Evolutionary conservation across 2,329 filamentous ascomycete species (phyloP).

Genomic region (Hymenoscyphus repandus): DNA sequence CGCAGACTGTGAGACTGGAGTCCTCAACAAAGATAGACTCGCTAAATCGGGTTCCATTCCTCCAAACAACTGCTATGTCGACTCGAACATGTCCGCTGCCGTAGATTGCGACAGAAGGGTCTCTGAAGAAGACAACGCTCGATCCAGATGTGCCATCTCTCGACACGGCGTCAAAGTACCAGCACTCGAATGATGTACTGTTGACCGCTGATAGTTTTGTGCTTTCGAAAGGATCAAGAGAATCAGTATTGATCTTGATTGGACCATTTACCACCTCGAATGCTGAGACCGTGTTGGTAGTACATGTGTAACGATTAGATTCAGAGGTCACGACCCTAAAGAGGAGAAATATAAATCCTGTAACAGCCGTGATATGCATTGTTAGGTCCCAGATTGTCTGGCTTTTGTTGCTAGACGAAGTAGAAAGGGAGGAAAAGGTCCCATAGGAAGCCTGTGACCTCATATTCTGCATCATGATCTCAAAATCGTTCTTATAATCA

Average conservation of each 20-base stretch:
- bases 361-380: background rate
- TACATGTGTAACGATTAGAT: background rate
- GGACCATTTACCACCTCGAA: constrained; percentile 38
- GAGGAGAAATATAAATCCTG: background rate
- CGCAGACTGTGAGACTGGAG: constrained; percentile 1
- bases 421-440: background rate
- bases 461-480: background rate
- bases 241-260: constrained; percentile 49
- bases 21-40: constrained; percentile 1
- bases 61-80: background rate
- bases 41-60: constrained; percentile 4
- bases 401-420: background rate
- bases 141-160: constrained; percentile 16
- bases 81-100: background rate
- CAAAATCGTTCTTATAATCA: background rate
- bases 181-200: constrained; percentile 6
- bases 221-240: constrained; percentile 33
- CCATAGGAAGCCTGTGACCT: too few species aligned
- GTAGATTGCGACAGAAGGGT: background rate
- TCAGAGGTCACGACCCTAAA: background rate
- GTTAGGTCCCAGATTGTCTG: background rate
- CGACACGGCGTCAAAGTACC: constrained; percentile 8
- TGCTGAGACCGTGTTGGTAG: background rate
- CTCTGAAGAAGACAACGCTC: constrained; percentile 3
- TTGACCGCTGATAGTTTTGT: constrained; percentile 7